Percentiles rank a stretch among this genome's conserved stretches.
phyloP scores from a whole-genome alignment of 176 grass and related monocot species.

The Eleusine indica region DNA sequence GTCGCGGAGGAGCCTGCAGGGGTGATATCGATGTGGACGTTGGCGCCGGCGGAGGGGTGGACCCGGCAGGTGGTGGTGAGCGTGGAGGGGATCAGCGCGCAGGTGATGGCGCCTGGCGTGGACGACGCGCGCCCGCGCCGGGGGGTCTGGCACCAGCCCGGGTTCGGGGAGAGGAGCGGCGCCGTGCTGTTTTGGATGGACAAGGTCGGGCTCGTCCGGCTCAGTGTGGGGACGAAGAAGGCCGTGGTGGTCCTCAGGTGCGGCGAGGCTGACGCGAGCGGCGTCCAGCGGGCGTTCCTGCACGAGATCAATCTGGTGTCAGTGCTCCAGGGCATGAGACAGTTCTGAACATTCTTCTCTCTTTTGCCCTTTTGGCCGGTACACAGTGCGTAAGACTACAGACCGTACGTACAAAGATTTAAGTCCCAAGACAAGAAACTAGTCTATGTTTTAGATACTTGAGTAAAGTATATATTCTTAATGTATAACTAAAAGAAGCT shows the following conservation, averaged over 20 bases:
- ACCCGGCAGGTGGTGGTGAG: not conserved
- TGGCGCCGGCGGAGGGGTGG: not conserved
- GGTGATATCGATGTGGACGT: constrained; percentile 24
- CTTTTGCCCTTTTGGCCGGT: too few relatives aligned
- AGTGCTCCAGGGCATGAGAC: too few relatives aligned
- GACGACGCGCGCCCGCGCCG: not conserved
- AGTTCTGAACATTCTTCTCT: too few relatives aligned
- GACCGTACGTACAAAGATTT: too few relatives aligned
- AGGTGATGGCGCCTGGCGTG: not conserved
- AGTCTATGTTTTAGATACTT: too few relatives aligned
- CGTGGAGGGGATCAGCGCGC: not conserved
- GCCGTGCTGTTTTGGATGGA: not conserved
- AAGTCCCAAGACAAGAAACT: too few relatives aligned
- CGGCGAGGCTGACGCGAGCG: too few relatives aligned
- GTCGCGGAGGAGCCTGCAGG: too few relatives aligned
- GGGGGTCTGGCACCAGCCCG: not conserved
- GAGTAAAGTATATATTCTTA: too few relatives aligned
- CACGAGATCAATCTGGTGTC: not conserved
- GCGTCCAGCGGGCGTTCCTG: not conserved
- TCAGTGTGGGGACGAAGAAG: not conserved
- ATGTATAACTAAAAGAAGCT: too few relatives aligned
- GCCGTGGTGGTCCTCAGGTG: not conserved
- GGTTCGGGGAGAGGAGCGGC: constrained; percentile 13
- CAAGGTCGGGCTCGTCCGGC: constrained; percentile 5
- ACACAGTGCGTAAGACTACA: too few relatives aligned